phyloP scores from a whole-genome alignment of 257 asterid species.

The Ilex asprella region DNA sequence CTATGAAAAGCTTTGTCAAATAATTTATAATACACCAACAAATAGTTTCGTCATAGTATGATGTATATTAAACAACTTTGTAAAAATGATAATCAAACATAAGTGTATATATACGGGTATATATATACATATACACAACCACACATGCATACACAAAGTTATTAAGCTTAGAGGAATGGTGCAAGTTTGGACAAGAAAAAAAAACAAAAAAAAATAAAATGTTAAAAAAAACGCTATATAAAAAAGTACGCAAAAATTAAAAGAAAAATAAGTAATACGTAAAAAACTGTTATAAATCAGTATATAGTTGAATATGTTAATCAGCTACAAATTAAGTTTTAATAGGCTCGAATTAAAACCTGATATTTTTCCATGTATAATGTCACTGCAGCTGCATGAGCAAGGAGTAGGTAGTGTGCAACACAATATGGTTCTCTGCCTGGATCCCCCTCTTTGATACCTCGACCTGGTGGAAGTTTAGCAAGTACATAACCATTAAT shows the following conservation, averaged over 20 bases:
- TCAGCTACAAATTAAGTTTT: too few relatives aligned
- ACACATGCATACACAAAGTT: background rate
- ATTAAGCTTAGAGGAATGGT: background rate
- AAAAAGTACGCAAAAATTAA: background rate
- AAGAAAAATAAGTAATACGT: background rate
- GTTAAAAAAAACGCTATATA: background rate
- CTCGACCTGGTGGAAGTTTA: background rate
- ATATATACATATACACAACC: too few relatives aligned
- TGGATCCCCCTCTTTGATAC: background rate
- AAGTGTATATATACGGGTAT: too few relatives aligned
- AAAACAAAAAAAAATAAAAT: too few relatives aligned
- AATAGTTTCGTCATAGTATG: too few relatives aligned
- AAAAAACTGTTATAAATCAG: too few relatives aligned
- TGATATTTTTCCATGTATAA: background rate
- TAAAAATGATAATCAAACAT: too few relatives aligned
- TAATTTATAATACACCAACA: too few relatives aligned
- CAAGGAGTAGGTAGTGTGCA: background rate
- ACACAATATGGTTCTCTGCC: background rate
- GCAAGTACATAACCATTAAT: background rate
- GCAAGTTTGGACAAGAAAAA: background rate
- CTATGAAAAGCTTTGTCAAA: too few relatives aligned
- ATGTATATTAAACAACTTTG: too few relatives aligned
- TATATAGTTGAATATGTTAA: background rate
- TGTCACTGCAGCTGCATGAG: background rate
- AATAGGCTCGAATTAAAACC: background rate